Conservation (phyloP, 2,329 filamentous ascomycete genomes). For the Diaporthe citrichinensis region DNA sequence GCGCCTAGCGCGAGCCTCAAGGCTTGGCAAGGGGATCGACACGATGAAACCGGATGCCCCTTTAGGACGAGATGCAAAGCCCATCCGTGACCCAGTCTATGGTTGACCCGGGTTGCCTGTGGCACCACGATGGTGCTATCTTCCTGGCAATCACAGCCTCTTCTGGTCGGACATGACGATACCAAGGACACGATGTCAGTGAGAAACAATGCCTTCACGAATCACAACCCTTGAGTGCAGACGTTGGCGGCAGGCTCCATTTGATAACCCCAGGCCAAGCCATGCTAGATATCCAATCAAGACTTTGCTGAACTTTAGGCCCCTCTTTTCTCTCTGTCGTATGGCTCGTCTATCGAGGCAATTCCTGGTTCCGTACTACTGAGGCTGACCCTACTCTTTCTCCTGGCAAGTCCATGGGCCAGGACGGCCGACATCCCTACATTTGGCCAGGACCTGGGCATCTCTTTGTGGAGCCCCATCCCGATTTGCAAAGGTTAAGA, state of each 20-base stretch:
- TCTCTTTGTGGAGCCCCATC: background rate
- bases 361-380: background rate
- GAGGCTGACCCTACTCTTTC: background rate
- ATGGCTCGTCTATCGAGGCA: background rate
- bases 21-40: slow-evolving; percentile 35
- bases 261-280: background rate
- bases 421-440: background rate
- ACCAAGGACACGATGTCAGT: background rate
- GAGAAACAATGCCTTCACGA: background rate
- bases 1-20: slow-evolving; percentile 23
- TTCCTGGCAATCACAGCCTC: slow-evolving; percentile 1
- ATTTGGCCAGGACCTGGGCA: background rate
- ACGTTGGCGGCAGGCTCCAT: background rate
- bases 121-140: slow-evolving; percentile 29
- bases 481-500: background rate
- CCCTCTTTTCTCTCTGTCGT: background rate
- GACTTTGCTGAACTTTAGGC: background rate
- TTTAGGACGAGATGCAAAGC: slow-evolving; percentile 22
- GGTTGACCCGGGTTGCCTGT: background rate
- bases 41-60: slow-evolving; percentile 40
- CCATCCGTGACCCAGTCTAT: slow-evolving; percentile 24
- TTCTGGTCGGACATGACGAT: background rate
- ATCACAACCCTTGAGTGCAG: background rate
- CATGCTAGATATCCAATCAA: background rate
- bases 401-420: too few species aligned